These are phyloP conservation scores for Pachysandra terminalis DNA, from an alignment of 164 flowering plant genomes.

Conservation along the genomic window DNA sequence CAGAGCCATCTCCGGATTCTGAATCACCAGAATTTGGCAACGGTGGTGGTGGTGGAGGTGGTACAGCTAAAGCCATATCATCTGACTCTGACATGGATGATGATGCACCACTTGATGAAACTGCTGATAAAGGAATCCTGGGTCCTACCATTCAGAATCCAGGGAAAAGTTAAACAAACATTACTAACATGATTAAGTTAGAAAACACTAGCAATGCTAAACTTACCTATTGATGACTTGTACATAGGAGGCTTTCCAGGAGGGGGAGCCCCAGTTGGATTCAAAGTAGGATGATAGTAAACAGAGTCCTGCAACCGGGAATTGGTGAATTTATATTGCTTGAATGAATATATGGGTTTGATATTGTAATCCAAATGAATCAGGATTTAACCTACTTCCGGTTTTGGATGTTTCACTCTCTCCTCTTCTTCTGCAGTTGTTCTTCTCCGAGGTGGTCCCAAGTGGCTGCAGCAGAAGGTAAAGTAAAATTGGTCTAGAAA, in stretches of 20 bases:
- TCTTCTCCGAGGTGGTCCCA: slow-evolving; percentile 81
- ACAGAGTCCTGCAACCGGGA: slow-evolving; percentile 82
- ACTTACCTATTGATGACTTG: slow-evolving; percentile 83
- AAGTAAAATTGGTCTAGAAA: slow-evolving; percentile 7
- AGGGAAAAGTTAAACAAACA: slow-evolving; percentile 4
- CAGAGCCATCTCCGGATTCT: slow-evolving; percentile 42
- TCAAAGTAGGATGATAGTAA: slow-evolving; percentile 89
- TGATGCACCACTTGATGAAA: slow-evolving; percentile 67
- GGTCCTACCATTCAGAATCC: slow-evolving; percentile 55
- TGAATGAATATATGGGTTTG: slow-evolving; percentile 1
- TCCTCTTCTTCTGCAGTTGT: slow-evolving; percentile 90
- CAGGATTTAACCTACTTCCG: slow-evolving; percentile 56
- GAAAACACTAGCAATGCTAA: neutral
- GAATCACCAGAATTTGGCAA: slow-evolving; percentile 48
- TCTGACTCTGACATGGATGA: slow-evolving; percentile 64
- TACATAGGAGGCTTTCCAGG: slow-evolving; percentile 99
- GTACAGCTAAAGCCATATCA: slow-evolving; percentile 44
- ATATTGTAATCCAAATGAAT: neutral
- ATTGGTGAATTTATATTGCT: slow-evolving; percentile 7
- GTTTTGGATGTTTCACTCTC: slow-evolving; percentile 77
- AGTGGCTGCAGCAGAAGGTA: slow-evolving; percentile 60
- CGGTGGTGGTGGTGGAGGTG: slow-evolving; percentile 87
- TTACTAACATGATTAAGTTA: neutral
- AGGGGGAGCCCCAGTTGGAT: slow-evolving; percentile 98
- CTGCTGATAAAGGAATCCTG: slow-evolving; percentile 62